phyloP scores from a whole-genome alignment of 108 stramenopile species.

The Discostella pseudostelligera region DNA sequence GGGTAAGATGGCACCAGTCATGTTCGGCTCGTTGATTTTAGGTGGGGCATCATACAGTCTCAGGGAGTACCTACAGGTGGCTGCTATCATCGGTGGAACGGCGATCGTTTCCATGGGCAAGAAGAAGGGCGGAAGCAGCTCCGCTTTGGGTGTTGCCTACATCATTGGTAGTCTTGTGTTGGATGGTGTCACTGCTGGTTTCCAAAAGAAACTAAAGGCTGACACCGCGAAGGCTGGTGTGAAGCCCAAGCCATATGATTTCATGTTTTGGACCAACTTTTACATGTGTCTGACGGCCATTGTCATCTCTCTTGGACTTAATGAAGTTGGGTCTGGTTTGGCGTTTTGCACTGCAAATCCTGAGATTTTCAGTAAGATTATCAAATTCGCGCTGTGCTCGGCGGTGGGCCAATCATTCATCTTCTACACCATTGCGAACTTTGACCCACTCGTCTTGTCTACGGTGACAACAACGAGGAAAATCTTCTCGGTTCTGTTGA shows the following conservation, averaged over 20 bases:
- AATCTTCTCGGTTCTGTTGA: slow-evolving; percentile 94
- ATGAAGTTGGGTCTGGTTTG: slow-evolving; percentile 74
- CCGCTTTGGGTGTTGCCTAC: slow-evolving; percentile 76
- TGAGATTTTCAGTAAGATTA: slow-evolving; percentile 83
- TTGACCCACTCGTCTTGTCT: slow-evolving; percentile 93
- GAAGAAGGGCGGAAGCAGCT: slow-evolving; percentile 77
- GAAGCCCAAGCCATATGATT: slow-evolving; percentile 91
- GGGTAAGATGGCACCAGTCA: slow-evolving; percentile 95
- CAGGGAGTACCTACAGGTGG: slow-evolving; percentile 88
- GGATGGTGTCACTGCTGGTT: slow-evolving; percentile 91
- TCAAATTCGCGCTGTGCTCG: slow-evolving; percentile 90
- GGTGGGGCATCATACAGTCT: slow-evolving; percentile 85
- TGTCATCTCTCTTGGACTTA: slow-evolving; percentile 69
- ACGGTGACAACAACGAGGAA: slow-evolving; percentile 99
- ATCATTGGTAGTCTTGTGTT: slow-evolving; percentile 76
- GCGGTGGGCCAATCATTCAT: slow-evolving; percentile 98
- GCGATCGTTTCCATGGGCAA: slow-evolving; percentile 90
- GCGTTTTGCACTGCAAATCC: slow-evolving; percentile 81
- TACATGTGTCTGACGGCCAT: slow-evolving; percentile 85
- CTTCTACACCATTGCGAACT: slow-evolving; percentile 97
- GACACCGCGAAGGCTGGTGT: slow-evolving; percentile 86
- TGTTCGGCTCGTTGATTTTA: slow-evolving; percentile 82
- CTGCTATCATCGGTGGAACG: slow-evolving; percentile 88
- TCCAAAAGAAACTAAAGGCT: slow-evolving; percentile 88
- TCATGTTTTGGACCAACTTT: slow-evolving; percentile 94